These are phyloP conservation scores for Symbiotaphrina buchneri DNA, from an alignment of 495 filamentous ascomycete species.

Conservation along the genomic window DNA sequence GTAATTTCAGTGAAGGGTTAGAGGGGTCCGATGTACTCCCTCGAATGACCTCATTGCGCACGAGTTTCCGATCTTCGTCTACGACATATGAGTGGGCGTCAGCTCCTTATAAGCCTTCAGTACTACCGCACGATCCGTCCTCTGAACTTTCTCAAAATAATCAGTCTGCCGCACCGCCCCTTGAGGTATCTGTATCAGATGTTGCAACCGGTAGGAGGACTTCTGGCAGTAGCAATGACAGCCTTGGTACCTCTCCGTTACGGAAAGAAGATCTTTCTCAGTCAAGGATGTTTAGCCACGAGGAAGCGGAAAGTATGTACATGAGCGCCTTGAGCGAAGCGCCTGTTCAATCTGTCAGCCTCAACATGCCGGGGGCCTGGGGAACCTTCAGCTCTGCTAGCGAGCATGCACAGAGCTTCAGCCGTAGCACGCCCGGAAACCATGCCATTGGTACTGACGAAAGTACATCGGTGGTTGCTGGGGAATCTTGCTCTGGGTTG, in stretches of 20 bases:
- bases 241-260: not conserved
- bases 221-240: not conserved
- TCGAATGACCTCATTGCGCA: conserved; percentile 1
- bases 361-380: conserved; percentile 1
- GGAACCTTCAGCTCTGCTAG: conserved; percentile 1
- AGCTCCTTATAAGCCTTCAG: too few relatives aligned
- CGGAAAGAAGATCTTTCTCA: conserved; percentile 13
- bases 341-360: not conserved
- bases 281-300: conserved; percentile 69
- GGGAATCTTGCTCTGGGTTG: too few relatives aligned
- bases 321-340: conserved; percentile 45
- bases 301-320: conserved; percentile 92
- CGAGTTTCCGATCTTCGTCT: too few relatives aligned
- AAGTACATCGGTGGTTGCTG: too few relatives aligned
- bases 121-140: not conserved
- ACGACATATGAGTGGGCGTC: too few relatives aligned
- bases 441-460: too few relatives aligned
- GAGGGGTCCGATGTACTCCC: conserved; percentile 9
- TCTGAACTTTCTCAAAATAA: not conserved
- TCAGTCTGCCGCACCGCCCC: not conserved
- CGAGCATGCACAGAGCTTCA: too few relatives aligned
- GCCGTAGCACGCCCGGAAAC: too few relatives aligned
- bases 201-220: too few relatives aligned
- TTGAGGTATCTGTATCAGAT: not conserved
- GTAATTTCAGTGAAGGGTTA: conserved; percentile 16